A percentile compares a stretch with the other conserved stretches of the same genome.
Conservation (phyloP, 2,329 filamentous ascomycete genomes). For the Stemphylium beticola region DNA sequence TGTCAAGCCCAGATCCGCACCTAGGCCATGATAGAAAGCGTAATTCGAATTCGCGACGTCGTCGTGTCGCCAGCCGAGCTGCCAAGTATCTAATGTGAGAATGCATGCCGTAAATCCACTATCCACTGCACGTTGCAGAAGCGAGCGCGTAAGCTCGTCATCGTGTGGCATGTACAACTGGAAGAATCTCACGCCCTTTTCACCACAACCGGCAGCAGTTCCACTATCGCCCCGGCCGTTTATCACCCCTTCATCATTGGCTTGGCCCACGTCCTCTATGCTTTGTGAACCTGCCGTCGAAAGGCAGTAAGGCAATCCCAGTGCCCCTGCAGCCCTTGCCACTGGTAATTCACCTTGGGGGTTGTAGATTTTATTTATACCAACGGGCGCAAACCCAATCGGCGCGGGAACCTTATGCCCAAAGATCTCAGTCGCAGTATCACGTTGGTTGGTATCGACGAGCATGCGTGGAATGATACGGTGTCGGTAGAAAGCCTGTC, state of each 20-base stretch:
- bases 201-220: constrained; percentile 6
- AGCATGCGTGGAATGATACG: constrained; percentile 67
- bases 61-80: constrained; percentile 67
- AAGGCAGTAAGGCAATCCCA: constrained; percentile 66
- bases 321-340: constrained; percentile 64
- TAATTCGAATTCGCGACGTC: constrained; percentile 65
- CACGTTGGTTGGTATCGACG: constrained; percentile 64
- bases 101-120: constrained; percentile 64
- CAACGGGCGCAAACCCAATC: constrained; percentile 69
- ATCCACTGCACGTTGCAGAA: constrained; percentile 62
- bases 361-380: constrained; percentile 71
- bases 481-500: constrained; percentile 69
- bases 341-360: constrained; percentile 64
- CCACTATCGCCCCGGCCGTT: constrained; percentile 2
- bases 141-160: constrained; percentile 62
- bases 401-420: constrained; percentile 65
- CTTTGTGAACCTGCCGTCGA: constrained; percentile 62
- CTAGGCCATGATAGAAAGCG: constrained; percentile 67
- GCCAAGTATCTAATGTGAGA: constrained; percentile 69
- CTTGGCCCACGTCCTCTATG: constrained; percentile 64
- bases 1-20: constrained; percentile 63
- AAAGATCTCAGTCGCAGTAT: constrained; percentile 65
- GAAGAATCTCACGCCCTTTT: constrained; percentile 59
- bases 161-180: constrained; percentile 71
- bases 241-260: constrained; percentile 55